Base-by-base conservation (phyloP, 805 yeast species). In the Wickerhamiella kurtzmanii region DNA sequence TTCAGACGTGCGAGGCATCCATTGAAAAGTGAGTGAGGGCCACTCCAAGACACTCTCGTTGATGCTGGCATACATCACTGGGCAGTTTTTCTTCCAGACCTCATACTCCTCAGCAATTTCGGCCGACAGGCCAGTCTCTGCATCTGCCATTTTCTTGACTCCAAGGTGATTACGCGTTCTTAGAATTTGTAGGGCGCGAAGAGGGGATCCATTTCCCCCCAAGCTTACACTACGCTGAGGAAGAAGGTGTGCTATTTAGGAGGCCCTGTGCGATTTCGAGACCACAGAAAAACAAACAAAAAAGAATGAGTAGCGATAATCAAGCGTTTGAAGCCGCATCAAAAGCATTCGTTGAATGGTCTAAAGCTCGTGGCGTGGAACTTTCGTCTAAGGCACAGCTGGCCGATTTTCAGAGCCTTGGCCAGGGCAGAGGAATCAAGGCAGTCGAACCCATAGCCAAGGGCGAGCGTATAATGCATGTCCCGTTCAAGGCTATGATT, bases 71-170 rank as follows among this genome's bases (percentile, higher is more conserved):
- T 85, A 85, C 50, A 85, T 67, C 53, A 82, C 68, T 2, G 94
- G 94, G 13, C 82, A 80, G 1, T 89, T 75, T 57, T 84, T 83
- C 61, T 84, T 85, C 95, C 95, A 85, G 48, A 79, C 66, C 54
- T 71, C 71, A 37, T 59, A 54, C 35, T 58, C 59, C 47, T 55
- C 58, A n/a, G 55, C 49, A 17, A 49, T 32, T 16, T 25, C 44
- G 21, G 44, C 22, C 22, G 21, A 17, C 2, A 28, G 17, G 38
- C 22, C 19, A n/a, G 8, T 13, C 39, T 35, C 45, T 32, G 17
- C 13, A 16, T 18, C 44, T 20, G 21, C 44, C 19, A 25, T 25
- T 25, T 25, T 6, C 11, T 25, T 25, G 9, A 25, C 32, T 25
- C 11, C 9, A 6, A 6, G 32, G 32, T 25, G 32, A 25, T 25